These are phyloP conservation scores for Fusarium multiceps DNA, from an alignment of 2,329 filamentous ascomycete genomes.

Conservation along the genomic window DNA sequence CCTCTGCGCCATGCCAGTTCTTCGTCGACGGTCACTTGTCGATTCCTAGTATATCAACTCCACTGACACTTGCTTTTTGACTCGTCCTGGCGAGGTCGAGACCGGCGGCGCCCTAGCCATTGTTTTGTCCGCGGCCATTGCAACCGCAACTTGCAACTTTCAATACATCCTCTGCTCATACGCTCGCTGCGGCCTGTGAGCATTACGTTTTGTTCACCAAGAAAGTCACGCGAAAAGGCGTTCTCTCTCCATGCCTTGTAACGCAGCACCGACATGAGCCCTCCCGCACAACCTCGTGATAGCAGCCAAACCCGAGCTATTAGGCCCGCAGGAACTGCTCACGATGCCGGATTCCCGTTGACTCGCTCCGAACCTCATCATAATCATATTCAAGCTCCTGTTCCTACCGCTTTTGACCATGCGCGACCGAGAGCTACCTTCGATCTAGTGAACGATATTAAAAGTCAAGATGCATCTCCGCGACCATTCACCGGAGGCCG, in stretches of 20 bases:
- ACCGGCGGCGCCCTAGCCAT: constrained; percentile 19
- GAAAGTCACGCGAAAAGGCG: constrained; percentile 19
- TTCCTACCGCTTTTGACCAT: constrained; percentile 21
- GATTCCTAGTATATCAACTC: constrained; percentile 35
- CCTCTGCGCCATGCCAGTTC: constrained; percentile 42
- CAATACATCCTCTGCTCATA: neutral
- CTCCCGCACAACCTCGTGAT: constrained; percentile 47
- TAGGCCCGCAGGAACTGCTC: constrained; percentile 37
- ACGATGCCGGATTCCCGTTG: constrained; percentile 39
- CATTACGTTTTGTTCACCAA: constrained; percentile 1
- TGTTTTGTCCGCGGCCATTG: constrained; percentile 14
- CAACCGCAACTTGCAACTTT: constrained; percentile 23
- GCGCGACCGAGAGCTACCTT: constrained; percentile 34
- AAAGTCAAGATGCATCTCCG: constrained; percentile 42
- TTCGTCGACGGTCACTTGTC: constrained; percentile 33
- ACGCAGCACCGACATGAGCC: constrained; percentile 49
- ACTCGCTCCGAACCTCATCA: constrained; percentile 27
- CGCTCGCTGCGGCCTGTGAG: neutral
- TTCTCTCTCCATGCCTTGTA: constrained; percentile 42
- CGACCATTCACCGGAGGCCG: constrained; percentile 46
- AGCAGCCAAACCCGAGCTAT: constrained; percentile 48
- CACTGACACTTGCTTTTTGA: constrained; percentile 22
- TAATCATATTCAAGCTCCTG: constrained; percentile 29
- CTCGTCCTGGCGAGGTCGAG: constrained; percentile 28
- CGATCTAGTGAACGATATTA: constrained; percentile 32